phyloP scores from a whole-genome alignment of 192 early-diverging fungal genomes.

The Mortierella claussenii region DNA sequence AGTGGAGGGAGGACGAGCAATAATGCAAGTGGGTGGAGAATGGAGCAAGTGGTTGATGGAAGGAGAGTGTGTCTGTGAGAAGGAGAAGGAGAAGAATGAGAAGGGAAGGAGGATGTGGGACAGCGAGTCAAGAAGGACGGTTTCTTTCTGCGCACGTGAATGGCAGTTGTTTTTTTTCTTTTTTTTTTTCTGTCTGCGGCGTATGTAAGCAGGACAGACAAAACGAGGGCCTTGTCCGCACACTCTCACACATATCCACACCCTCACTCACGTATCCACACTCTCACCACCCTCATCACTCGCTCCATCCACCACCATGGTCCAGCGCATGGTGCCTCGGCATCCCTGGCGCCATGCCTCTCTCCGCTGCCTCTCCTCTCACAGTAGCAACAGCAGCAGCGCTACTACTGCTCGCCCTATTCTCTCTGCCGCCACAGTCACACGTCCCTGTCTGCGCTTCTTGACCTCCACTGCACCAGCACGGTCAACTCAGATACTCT shows the following conservation, averaged over 20 bases:
- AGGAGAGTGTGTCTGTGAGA: no score
- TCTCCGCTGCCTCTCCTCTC: no score
- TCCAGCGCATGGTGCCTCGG: slow-evolving; percentile 30
- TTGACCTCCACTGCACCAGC: not conserved
- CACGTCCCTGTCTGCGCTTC: slow-evolving; percentile 7
- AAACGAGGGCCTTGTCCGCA: no score
- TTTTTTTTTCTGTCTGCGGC: not conserved
- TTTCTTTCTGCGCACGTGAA: not conserved
- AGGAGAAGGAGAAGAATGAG: not conserved
- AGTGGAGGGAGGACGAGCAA: not conserved
- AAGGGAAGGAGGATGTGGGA: slow-evolving; percentile 4
- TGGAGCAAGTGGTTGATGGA: not conserved
- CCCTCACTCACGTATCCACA: not conserved
- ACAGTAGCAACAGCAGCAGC: no score
- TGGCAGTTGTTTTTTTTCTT: not conserved
- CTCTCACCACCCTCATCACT: no score
- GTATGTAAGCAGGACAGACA: no score
- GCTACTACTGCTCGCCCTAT: no score
- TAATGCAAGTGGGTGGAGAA: not conserved
- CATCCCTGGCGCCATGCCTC: slow-evolving; percentile 47
- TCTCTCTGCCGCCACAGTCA: not conserved
- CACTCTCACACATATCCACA: not conserved
- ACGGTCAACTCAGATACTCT: not conserved
- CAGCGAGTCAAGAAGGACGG: not conserved
- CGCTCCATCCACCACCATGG: slow-evolving; percentile 12